Percentiles rank a stretch among this genome's conserved stretches.
Conservation (phyloP, 78 protist genomes). For the Dictyostelium purpureum region DNA sequence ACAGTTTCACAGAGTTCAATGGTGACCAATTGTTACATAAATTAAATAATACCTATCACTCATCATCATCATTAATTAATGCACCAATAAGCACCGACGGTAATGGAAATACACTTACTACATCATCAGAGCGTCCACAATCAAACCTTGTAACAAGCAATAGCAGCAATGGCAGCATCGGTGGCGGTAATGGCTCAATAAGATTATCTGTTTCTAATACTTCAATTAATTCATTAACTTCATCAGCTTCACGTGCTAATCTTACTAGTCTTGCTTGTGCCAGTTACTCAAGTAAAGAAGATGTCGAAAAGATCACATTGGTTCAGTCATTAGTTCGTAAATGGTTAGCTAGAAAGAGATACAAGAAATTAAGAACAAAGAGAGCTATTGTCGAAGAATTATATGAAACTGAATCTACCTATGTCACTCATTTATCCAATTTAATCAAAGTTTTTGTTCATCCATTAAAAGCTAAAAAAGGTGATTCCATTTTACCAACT, state of each 20-base stretch:
- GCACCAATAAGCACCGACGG: not conserved
- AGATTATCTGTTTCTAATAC: not conserved
- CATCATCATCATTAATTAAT: not conserved
- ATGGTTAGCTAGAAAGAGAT: slow-evolving; percentile 31
- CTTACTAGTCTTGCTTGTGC: not conserved
- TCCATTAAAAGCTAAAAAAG: slow-evolving; percentile 29
- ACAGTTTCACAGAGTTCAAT: not conserved
- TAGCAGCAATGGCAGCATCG: not conserved
- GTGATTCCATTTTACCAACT: slow-evolving; percentile 4
- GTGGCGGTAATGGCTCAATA: not conserved
- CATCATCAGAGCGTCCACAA: not conserved
- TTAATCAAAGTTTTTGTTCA: slow-evolving; percentile 29
- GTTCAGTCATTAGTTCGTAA: slow-evolving; percentile 44
- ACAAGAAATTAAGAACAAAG: slow-evolving; percentile 56
- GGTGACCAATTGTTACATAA: not conserved
- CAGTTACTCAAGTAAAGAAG: not conserved
- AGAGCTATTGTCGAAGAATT: slow-evolving; percentile 60
- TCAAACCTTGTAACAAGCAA: not conserved
- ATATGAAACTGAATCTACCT: slow-evolving; percentile 69
- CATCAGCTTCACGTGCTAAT: not conserved
- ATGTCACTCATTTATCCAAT: slow-evolving; percentile 31
- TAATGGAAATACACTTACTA: not conserved
- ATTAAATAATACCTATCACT: not conserved
- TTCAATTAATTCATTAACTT: not conserved
- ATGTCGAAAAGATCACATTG: not conserved